Evolutionary conservation across 2,329 filamentous ascomycete genomes (phyloP), one percentile per base, ranked within the genome.

Genomic region (Neofusicoccum laricinum): DNA sequence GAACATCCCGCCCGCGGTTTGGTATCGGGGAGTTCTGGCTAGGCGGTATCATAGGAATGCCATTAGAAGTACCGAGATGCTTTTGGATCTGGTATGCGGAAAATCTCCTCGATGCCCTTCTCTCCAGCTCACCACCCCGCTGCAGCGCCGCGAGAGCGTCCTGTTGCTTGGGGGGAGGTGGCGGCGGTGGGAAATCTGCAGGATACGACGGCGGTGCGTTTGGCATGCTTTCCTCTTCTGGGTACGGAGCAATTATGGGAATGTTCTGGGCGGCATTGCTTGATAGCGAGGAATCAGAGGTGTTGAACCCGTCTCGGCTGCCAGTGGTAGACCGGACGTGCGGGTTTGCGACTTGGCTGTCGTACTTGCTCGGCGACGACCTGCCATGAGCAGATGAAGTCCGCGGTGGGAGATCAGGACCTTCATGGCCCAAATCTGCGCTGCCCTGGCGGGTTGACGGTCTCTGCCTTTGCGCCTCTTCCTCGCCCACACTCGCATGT

Each of bases 51-150:
- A 96, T 90, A 6, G 93, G 92, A 15, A 98, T 89, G 19, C 91
- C 92, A 76, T 89, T 93, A 15, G 90, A 89, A 15, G 88, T 86
- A 11, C 94, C 94, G 1, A 98, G 82, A 71, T 97, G 93, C 74
- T 97, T 98, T 50, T 92, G 92, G 69, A 99, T 96, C 73, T 99
- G 95, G 75, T 98, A 99, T 61, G 93, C 91, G 1, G 95, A 98
- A 75, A 98, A 99, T 72, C 95, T 85, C 69, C 94, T 86, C 14
- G 95, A 99, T 0, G 95, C 95, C 74, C 95, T 86, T 73, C 95
- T 87, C 78, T 99, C 95, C 57, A 99, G 81, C 69, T 97, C 93
- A 19, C 94, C 94, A 38, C 93, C 93, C 76, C 93, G 88, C 77
- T 98, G 95, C 68, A 99, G 78, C 58, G 93, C 93, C 55, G 92